Evolutionary conservation across 2,329 filamentous ascomycete species (phyloP).

Genomic region (Paracorniculantispora psalliotae): DNA sequence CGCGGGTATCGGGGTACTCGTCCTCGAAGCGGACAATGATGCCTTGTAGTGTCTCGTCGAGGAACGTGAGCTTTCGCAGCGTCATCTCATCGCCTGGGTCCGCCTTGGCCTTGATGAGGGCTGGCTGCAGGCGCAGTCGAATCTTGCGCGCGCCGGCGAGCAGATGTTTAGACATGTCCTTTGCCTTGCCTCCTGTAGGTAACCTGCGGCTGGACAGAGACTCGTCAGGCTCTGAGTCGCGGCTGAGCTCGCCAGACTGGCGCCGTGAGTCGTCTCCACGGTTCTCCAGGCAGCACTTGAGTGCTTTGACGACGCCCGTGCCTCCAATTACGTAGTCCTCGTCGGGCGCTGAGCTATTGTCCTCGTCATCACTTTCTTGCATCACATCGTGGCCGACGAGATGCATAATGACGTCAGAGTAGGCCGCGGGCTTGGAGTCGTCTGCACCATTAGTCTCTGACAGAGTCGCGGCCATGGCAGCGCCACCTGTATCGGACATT

Average conservation of each 20-base stretch:
- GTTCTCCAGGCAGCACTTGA: slow-evolving; percentile 85
- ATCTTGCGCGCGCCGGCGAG: slow-evolving; percentile 87
- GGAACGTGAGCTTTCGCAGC: slow-evolving; percentile 78
- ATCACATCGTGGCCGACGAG: slow-evolving; percentile 68
- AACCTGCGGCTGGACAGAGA: slow-evolving; percentile 38
- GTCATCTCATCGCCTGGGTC: slow-evolving; percentile 66
- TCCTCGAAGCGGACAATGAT: slow-evolving; percentile 96
- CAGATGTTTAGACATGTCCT: slow-evolving; percentile 89
- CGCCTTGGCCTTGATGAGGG: slow-evolving; percentile 68
- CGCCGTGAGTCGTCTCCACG: slow-evolving; percentile 58
- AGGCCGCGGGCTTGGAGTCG: slow-evolving; percentile 37
- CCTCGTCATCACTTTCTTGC: slow-evolving; percentile 50
- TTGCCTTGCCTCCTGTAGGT: slow-evolving; percentile 57
- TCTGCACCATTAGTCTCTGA: slow-evolving; percentile 32
- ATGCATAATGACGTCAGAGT: slow-evolving; percentile 77
- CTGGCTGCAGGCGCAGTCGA: slow-evolving; percentile 73
- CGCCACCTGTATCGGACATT: slow-evolving; percentile 59
- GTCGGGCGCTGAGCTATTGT: slow-evolving; percentile 68
- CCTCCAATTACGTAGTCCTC: slow-evolving; percentile 95
- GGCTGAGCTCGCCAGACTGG: slow-evolving; percentile 47
- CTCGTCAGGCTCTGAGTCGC: slow-evolving; percentile 47
- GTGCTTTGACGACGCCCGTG: slow-evolving; percentile 88
- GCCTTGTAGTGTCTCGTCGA: slow-evolving; percentile 80
- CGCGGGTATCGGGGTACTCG: slow-evolving; percentile 85
- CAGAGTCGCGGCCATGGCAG: slow-evolving; percentile 39